Percentiles rank a stretch among this genome's conserved stretches.
phyloP scores from a whole-genome alignment of 768 basidiomycete species.

The Pleurotus pulmonarius region DNA sequence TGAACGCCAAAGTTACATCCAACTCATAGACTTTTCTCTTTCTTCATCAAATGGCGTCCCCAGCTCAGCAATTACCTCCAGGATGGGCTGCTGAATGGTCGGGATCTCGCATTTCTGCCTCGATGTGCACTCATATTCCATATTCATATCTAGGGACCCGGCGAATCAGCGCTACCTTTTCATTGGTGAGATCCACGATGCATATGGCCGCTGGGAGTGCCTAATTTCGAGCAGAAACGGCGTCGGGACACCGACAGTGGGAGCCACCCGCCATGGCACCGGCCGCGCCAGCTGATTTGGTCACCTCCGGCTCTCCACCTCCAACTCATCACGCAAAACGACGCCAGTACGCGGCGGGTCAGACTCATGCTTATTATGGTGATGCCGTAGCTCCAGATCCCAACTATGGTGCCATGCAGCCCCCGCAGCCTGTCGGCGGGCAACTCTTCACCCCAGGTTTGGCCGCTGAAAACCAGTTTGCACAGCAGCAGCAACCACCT shows the following conservation, averaged over 20 bases:
- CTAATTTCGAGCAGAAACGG: conserved; percentile 57
- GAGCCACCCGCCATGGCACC: conserved; percentile 58
- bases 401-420: conserved; percentile 38
- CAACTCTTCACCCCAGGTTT: conserved; percentile 89
- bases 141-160: conserved; percentile 58
- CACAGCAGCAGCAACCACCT: conserved; percentile 52
- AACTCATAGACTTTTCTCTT: conserved; percentile 11
- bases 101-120: conserved; percentile 14
- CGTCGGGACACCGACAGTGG: conserved; percentile 86
- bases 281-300: conserved; percentile 31
- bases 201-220: conserved; percentile 8
- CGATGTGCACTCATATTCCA: conserved; percentile 6
- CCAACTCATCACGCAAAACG: conserved; percentile 57
- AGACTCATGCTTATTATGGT: conserved; percentile 86
- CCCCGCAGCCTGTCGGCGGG: conserved; percentile 33
- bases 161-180: conserved; percentile 82
- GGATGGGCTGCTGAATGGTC: conserved; percentile 96
- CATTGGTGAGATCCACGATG: conserved; percentile 62
- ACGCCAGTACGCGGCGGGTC: conserved; percentile 92
- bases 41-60: conserved; percentile 41
- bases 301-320: conserved; percentile 38
- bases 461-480: conserved; percentile 65
- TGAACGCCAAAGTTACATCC: conserved; percentile 14
- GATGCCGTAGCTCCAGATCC: conserved; percentile 42
- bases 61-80: conserved; percentile 71